phyloP scores from a whole-genome alignment of 1,284 basidiomycete species.

The Hemileia vastatrix region DNA sequence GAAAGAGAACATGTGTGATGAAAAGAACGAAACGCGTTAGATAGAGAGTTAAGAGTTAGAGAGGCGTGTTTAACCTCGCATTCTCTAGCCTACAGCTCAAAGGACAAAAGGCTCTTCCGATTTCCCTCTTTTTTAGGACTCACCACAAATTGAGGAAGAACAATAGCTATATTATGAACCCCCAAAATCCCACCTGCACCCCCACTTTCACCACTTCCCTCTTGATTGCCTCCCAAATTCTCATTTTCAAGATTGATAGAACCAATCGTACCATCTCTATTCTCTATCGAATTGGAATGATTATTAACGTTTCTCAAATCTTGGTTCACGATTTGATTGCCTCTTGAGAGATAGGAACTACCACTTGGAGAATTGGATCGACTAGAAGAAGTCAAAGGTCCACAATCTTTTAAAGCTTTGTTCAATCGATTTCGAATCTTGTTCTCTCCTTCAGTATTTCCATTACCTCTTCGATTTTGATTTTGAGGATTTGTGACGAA shows the following conservation, averaged over 20 bases:
- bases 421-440: slow-evolving; percentile 22
- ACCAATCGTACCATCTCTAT: slow-evolving; percentile 23
- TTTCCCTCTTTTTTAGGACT: too few species aligned
- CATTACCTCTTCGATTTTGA: slow-evolving; percentile 20
- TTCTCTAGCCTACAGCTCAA: neutral
- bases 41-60: too few species aligned
- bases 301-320: slow-evolving; percentile 37
- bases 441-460: slow-evolving; percentile 1
- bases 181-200: slow-evolving; percentile 86
- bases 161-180: slow-evolving; percentile 88
- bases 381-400: too few species aligned
- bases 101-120: too few species aligned
- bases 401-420: too few species aligned
- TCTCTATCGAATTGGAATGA: slow-evolving; percentile 6
- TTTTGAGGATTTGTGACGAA: slow-evolving; percentile 22
- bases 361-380: too few species aligned
- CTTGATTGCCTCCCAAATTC: slow-evolving; percentile 48
- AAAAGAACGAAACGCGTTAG: slow-evolving; percentile 18
- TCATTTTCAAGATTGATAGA: slow-evolving; percentile 38
- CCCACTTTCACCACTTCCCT: slow-evolving; percentile 51
- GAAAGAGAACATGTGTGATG: slow-evolving; percentile 28
- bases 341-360: too few species aligned
- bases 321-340: too few species aligned
- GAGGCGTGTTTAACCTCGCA: neutral
- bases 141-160: slow-evolving; percentile 82